Evolutionary conservation across 225 moss, liverwort and hornwort genomes (phyloP).

Genomic region (Pleurozium schreberi): DNA sequence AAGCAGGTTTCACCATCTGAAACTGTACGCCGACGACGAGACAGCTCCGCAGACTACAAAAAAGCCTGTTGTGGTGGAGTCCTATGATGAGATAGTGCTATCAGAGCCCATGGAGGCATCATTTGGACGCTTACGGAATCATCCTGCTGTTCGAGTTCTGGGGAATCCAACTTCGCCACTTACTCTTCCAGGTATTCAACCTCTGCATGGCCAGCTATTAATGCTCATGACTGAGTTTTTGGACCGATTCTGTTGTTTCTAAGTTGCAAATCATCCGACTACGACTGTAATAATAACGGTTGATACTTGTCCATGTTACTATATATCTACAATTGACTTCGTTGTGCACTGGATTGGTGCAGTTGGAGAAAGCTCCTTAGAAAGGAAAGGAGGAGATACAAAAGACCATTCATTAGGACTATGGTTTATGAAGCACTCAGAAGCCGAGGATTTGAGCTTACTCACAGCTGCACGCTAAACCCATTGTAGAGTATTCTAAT

Average conservation of each 20-base stretch:
- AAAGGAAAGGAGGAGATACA: constrained; percentile 72
- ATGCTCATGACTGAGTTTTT: not conserved
- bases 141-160: constrained; percentile 42
- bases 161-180: constrained; percentile 35
- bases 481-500: too few species aligned
- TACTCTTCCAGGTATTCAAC: constrained; percentile 21
- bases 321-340: not conserved
- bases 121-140: constrained; percentile 55
- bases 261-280: not conserved
- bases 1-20: constrained; percentile 89
- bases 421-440: constrained; percentile 83
- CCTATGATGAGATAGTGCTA: constrained; percentile 90
- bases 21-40: constrained; percentile 88
- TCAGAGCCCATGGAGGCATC: constrained; percentile 86
- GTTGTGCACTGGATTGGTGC: not conserved
- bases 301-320: not conserved
- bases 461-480: constrained; percentile 65
- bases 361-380: constrained; percentile 47
- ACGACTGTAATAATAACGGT: not conserved
- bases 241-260: not conserved
- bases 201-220: not conserved
- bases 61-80: constrained; percentile 90
- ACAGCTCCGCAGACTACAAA: constrained; percentile 83
- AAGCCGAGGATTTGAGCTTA: constrained; percentile 52
- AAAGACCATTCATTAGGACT: constrained; percentile 65